Percentiles rank a stretch among this genome's conserved stretches.
phyloP scores from a whole-genome alignment of 1,284 basidiomycete species.

The Wallemia ichthyophaga region DNA sequence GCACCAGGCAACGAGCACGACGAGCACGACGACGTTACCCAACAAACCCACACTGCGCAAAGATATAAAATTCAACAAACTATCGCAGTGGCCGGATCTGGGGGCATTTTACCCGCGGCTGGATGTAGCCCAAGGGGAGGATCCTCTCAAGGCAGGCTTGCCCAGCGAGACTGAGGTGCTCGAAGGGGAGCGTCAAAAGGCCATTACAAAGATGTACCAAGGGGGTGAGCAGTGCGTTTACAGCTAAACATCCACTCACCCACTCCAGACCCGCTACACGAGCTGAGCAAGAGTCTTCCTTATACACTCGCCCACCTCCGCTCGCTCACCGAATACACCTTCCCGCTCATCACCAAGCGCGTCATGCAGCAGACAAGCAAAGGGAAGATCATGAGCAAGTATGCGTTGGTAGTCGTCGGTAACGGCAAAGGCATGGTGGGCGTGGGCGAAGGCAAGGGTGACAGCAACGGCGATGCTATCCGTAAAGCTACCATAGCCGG shows the following conservation, averaged over 20 bases:
- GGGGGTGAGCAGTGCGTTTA: background rate
- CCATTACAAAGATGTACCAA: background rate
- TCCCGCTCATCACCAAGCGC: conserved; percentile 11
- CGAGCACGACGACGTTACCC: background rate
- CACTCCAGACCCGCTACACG: background rate
- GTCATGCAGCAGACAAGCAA: conserved; percentile 18
- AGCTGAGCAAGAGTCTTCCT: background rate
- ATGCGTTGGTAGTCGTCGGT: conserved; percentile 16
- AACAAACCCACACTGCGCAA: background rate
- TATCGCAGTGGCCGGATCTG: background rate
- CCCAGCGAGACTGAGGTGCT: background rate
- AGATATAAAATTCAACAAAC: background rate
- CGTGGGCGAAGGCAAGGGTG: conserved; percentile 17
- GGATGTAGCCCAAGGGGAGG: background rate
- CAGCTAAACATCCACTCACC: background rate
- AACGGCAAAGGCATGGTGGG: conserved; percentile 18
- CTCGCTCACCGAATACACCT: conserved; percentile 1
- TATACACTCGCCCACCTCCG: background rate
- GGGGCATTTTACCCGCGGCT: background rate
- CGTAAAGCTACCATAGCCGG: conserved; percentile 18
- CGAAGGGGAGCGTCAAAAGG: background rate
- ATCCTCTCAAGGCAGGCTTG: background rate
- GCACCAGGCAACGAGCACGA: background rate
- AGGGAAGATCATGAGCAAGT: conserved; percentile 16
- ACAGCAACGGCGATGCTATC: conserved; percentile 14